phyloP scores from a whole-genome alignment of 768 basidiomycete species.

The Amanita brunnescens region DNA sequence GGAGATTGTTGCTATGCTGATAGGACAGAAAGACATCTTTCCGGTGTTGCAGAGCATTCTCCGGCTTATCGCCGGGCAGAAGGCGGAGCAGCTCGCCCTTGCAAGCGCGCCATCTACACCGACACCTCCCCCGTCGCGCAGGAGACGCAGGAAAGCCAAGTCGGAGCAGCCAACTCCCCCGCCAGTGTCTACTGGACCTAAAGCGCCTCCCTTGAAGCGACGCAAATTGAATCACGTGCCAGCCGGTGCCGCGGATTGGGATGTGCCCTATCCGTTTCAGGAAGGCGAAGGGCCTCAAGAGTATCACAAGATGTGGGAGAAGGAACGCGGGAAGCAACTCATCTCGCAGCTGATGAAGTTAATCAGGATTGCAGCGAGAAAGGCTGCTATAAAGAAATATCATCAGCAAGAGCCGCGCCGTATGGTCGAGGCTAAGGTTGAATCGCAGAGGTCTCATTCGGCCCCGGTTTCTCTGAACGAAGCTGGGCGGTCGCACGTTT shows the following conservation, averaged over 20 bases:
- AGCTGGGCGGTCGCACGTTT: conserved; percentile 3
- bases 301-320: conserved; percentile 61
- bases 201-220: conserved; percentile 35
- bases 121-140: conserved; percentile 5
- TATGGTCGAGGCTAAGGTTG: neutral
- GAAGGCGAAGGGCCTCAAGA: conserved; percentile 61
- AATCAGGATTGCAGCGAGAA: conserved; percentile 51
- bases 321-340: conserved; percentile 52
- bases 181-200: neutral
- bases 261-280: conserved; percentile 70
- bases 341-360: conserved; percentile 51
- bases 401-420: conserved; percentile 14
- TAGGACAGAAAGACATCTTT: conserved; percentile 58
- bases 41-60: conserved; percentile 57
- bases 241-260: conserved; percentile 77
- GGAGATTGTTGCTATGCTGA: conserved; percentile 51
- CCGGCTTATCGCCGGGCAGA: conserved; percentile 41
- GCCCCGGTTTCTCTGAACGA: neutral
- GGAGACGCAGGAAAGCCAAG: neutral
- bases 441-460: neutral
- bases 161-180: neutral
- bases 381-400: conserved; percentile 50
- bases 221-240: conserved; percentile 61
- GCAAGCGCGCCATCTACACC: conserved; percentile 3
- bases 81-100: conserved; percentile 3